phyloP scores from a whole-genome alignment of 768 basidiomycete genomes.

The Russula compacta region DNA sequence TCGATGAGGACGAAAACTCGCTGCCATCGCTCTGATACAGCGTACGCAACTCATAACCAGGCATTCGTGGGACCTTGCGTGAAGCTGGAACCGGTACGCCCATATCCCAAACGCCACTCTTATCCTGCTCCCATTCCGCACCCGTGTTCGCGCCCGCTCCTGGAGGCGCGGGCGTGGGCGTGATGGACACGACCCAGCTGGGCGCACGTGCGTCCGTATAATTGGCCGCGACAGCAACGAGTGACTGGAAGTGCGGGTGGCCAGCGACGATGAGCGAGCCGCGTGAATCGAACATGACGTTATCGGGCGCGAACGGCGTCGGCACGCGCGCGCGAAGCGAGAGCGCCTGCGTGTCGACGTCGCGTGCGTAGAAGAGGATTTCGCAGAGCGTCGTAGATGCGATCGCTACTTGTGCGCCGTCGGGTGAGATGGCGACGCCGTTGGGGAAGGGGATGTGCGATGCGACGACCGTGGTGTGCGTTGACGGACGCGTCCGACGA shows the following conservation, averaged over 20 bases:
- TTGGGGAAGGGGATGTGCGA: slow-evolving; percentile 57
- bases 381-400: slow-evolving; percentile 42
- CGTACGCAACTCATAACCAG: slow-evolving; percentile 41
- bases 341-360: slow-evolving; percentile 38
- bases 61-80: slow-evolving; percentile 31
- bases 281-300: slow-evolving; percentile 43
- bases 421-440: slow-evolving; percentile 52
- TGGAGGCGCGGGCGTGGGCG: slow-evolving; percentile 22
- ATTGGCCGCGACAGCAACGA: slow-evolving; percentile 38
- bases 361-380: slow-evolving; percentile 45
- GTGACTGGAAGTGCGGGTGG: slow-evolving; percentile 53
- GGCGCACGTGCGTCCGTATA: slow-evolving; percentile 34
- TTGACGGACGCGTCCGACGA: slow-evolving; percentile 23
- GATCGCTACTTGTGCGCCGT: slow-evolving; percentile 42
- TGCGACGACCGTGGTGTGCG: slow-evolving; percentile 23
- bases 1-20: slow-evolving; percentile 45
- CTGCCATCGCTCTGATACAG: slow-evolving; percentile 71
- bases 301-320: slow-evolving; percentile 56
- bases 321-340: slow-evolving; percentile 31
- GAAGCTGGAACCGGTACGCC: slow-evolving; percentile 42
- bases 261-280: slow-evolving; percentile 50
- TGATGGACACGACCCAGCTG: slow-evolving; percentile 52
- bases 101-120: slow-evolving; percentile 29
- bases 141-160: slow-evolving; percentile 10
- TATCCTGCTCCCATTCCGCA: not conserved